Conservation (phyloP, 768 basidiomycete species). For the Psilocybe tampanensis region DNA sequence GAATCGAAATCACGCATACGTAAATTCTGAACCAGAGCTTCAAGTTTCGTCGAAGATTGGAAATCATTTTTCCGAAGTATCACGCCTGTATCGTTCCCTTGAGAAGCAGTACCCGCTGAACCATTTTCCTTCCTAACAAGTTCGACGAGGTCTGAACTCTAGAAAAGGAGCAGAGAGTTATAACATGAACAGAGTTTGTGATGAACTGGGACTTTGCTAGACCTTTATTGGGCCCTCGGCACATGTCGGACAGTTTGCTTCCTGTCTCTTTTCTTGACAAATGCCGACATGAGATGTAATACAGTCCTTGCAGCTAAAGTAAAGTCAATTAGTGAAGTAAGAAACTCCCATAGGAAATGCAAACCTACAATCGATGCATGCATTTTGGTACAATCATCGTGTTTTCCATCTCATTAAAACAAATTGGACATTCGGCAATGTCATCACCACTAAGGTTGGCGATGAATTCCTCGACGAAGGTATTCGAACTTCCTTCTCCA, state of each 20-base stretch:
- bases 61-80: constrained; percentile 81
- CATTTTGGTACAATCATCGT: constrained; percentile 75
- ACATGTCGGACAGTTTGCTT: constrained; percentile 82
- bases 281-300: constrained; percentile 72
- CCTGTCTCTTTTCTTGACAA: constrained; percentile 70
- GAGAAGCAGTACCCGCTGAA: constrained; percentile 28
- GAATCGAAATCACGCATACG: constrained; percentile 39
- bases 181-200: background rate
- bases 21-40: constrained; percentile 77
- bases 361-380: constrained; percentile 71
- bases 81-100: constrained; percentile 44
- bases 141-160: constrained; percentile 68
- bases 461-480: constrained; percentile 67
- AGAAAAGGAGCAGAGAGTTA: background rate
- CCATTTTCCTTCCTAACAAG: constrained; percentile 46
- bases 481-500: constrained; percentile 32
- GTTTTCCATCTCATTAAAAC: constrained; percentile 74
- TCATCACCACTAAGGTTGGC: constrained; percentile 60
- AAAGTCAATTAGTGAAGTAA: background rate
- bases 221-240: constrained; percentile 68
- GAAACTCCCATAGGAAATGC: background rate
- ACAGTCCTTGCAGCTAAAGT: constrained; percentile 81
- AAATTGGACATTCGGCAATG: constrained; percentile 74
- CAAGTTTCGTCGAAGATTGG: constrained; percentile 87
- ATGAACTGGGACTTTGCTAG: background rate